A percentile compares a stretch with the other conserved stretches of the same genome.
phyloP scores from a whole-genome alignment of 129 eudicot genomes.

The Flaveria trinervia region DNA sequence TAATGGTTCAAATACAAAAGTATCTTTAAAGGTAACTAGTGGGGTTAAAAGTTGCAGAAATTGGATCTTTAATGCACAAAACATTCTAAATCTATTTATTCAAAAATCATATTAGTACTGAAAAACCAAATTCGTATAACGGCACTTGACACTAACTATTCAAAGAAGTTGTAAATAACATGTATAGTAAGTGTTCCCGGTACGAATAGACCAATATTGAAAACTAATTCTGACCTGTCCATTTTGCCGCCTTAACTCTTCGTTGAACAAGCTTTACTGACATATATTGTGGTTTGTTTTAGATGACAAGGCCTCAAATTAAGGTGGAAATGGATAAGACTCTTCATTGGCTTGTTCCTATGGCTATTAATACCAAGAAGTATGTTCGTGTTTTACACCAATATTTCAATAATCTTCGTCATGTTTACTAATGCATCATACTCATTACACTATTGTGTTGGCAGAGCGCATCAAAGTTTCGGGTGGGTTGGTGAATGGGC shows the following conservation, averaged over 20 bases:
- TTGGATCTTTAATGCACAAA: background rate
- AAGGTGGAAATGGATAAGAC: conserved; percentile 86
- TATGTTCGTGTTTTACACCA: conserved; percentile 9
- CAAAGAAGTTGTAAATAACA: background rate
- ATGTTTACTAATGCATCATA: conserved; percentile 11
- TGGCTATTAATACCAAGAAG: conserved; percentile 58
- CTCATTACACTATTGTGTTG: background rate
- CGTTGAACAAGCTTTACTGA: too few relatives aligned
- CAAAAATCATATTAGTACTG: background rate
- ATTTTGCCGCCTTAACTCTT: background rate
- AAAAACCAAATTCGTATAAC: background rate
- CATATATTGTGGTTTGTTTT: conserved; percentile 18
- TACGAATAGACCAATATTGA: too few relatives aligned
- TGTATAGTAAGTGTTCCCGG: background rate
- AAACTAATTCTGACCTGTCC: background rate
- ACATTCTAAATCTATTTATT: background rate
- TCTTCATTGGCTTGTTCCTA: conserved; percentile 89
- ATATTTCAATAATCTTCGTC: background rate
- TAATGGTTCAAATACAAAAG: background rate
- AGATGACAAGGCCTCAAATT: conserved; percentile 76
- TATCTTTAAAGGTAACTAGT: background rate
- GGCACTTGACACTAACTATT: background rate
- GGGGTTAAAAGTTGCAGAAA: background rate
- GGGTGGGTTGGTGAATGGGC: background rate
- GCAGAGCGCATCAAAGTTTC: background rate